These are phyloP conservation scores for Neurospora africana DNA, from an alignment of 495 filamentous ascomycete genomes.

Conservation along the genomic window DNA sequence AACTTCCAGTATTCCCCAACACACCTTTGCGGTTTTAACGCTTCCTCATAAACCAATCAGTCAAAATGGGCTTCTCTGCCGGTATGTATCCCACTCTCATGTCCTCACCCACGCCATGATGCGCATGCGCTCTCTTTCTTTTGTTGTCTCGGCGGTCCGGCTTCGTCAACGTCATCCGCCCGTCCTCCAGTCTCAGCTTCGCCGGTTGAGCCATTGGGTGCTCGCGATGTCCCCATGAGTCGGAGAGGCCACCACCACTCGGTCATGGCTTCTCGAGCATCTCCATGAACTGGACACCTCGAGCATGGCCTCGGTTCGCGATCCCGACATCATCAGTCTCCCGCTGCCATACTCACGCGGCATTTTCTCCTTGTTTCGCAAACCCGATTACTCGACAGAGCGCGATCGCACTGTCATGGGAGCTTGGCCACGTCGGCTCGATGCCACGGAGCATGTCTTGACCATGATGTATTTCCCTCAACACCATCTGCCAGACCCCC, in stretches of 20 bases:
- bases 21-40: not conserved
- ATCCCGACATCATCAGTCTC: not conserved
- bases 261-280: not conserved
- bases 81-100: conserved; percentile 26
- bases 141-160: conserved; percentile 1
- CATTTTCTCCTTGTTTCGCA: conserved; percentile 24
- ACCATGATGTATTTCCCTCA: not conserved
- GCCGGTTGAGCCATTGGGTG: conserved; percentile 10
- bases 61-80: conserved; percentile 34
- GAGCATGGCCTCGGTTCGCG: not conserved
- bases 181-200: not conserved
- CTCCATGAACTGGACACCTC: not conserved
- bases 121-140: conserved; percentile 4
- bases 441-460: not conserved
- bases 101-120: not conserved
- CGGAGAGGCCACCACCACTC: not conserved
- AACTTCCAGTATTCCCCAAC: not conserved
- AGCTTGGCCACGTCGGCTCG: not conserved
- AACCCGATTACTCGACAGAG: not conserved
- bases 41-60: conserved; percentile 8
- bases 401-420: not conserved
- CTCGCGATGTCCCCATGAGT: not conserved
- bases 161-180: not conserved
- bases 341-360: conserved; percentile 17
- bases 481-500: not conserved